phyloP scores from a whole-genome alignment of 495 filamentous ascomycete genomes.

The Xylaria sp. region DNA sequence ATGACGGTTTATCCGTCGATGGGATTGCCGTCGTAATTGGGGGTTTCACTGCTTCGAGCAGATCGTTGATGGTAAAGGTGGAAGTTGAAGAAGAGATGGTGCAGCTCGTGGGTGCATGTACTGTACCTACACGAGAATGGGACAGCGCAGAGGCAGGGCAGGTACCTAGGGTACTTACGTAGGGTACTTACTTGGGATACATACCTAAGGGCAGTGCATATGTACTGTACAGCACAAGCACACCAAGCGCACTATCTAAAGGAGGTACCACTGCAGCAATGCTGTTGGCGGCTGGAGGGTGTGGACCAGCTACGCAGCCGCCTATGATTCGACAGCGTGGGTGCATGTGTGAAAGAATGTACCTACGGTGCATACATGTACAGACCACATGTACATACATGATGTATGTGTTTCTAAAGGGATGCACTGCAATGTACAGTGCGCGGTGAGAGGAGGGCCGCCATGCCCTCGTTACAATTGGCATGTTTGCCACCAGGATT shows the following conservation, averaged over 20 bases:
- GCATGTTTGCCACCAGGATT: background rate
- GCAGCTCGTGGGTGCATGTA: constrained; percentile 22
- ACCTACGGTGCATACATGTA: background rate
- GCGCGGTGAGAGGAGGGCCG: background rate
- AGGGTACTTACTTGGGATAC: background rate
- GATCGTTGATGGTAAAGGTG: background rate
- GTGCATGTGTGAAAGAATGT: background rate
- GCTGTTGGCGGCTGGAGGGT: constrained; percentile 40
- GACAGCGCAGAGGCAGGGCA: constrained; percentile 3
- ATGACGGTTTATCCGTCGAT: background rate
- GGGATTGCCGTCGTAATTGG: background rate
- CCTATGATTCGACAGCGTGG: constrained; percentile 34
- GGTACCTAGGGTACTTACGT: background rate
- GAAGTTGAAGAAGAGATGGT: constrained; percentile 27
- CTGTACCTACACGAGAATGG: constrained; percentile 19
- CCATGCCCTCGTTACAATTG: background rate
- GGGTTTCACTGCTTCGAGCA: constrained; percentile 1
- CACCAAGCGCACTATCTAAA: background rate
- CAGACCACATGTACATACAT: constrained; percentile 11
- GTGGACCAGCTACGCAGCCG: constrained; percentile 42
- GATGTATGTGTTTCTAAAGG: constrained; percentile 2
- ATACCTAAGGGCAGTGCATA: no score
- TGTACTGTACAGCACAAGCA: no score
- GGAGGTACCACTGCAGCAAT: constrained; percentile 28
- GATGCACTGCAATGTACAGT: background rate